Evolutionary conservation across 352 stramenopile species (phyloP).

Genomic region (Pythium chondricola): DNA sequence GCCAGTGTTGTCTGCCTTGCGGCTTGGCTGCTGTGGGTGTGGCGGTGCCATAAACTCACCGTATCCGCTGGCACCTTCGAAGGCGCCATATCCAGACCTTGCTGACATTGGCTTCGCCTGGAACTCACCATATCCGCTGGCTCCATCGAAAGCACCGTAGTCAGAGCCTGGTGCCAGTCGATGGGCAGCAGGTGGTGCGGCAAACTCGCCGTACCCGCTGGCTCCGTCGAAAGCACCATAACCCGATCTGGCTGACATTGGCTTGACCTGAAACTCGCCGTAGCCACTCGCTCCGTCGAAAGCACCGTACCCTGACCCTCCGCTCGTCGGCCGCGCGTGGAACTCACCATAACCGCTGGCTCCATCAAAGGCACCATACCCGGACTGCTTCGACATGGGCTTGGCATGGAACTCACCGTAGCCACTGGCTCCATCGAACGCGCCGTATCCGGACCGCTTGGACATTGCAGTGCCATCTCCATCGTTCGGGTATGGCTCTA

Average conservation of each 20-base stretch:
- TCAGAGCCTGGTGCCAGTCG: no score
- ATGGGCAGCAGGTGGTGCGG: no score
- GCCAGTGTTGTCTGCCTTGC: not conserved
- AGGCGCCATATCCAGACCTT: conserved; percentile 21
- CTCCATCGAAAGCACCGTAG: not conserved
- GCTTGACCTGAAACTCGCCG: no score
- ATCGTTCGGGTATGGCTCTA: not conserved
- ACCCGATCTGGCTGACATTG: no score
- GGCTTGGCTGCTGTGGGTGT: not conserved
- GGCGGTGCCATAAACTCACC: conserved; percentile 28
- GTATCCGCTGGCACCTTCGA: conserved; percentile 26
- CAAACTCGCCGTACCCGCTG: no score
- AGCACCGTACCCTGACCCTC: no score
- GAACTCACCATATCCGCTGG: not conserved
- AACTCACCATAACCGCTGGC: no score
- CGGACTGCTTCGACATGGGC: no score
- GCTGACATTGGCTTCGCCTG: conserved; percentile 4
- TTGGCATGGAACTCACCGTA: conserved; percentile 10
- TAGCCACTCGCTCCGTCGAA: no score
- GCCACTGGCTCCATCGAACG: conserved; percentile 4
- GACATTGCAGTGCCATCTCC: not conserved
- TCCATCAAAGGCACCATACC: no score
- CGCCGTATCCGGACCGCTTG: conserved; percentile 15
- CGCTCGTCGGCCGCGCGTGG: no score
- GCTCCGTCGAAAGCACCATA: no score